These are phyloP conservation scores for Arthrinium puccinioides DNA, from an alignment of 2,329 filamentous ascomycete genomes.

Conservation along the genomic window DNA sequence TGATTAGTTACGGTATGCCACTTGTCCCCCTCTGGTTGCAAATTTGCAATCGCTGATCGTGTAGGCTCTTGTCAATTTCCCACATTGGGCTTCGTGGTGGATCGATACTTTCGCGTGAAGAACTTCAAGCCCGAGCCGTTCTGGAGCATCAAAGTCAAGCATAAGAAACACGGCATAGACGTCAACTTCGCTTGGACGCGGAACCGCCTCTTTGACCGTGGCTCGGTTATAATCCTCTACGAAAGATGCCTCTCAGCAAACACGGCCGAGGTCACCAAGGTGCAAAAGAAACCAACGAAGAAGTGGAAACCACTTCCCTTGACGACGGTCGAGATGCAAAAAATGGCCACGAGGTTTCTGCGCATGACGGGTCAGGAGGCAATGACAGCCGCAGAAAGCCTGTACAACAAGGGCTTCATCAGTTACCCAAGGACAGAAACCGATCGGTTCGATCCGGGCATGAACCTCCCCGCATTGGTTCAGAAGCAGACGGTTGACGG, in stretches of 20 bases:
- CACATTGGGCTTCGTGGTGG: conserved; percentile 92
- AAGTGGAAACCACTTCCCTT: conserved; percentile 92
- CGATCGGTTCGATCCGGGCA: conserved; percentile 86
- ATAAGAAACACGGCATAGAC: conserved; percentile 68
- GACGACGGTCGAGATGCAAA: conserved; percentile 94
- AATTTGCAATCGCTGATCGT: too few relatives aligned
- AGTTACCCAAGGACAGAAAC: conserved; percentile 97
- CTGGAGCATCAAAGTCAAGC: conserved; percentile 83
- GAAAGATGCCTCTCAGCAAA: conserved; percentile 76
- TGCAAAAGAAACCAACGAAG: conserved; percentile 83
- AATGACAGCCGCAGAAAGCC: conserved; percentile 77
- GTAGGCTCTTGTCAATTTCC: conserved; percentile 90
- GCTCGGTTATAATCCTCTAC: conserved; percentile 72
- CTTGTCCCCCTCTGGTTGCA: too few relatives aligned
- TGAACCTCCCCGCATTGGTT: conserved; percentile 73
- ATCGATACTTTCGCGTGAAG: conserved; percentile 87
- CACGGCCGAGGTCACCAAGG: conserved; percentile 71
- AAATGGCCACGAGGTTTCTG: conserved; percentile 83
- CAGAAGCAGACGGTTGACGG: conserved; percentile 75
- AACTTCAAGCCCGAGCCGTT: conserved; percentile 91
- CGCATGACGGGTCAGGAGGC: conserved; percentile 86
- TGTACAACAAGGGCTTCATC: conserved; percentile 94
- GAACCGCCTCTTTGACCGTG: conserved; percentile 79
- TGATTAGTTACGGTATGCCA: conserved; percentile 76
- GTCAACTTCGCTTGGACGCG: conserved; percentile 82